Evolutionary conservation across 352 stramenopile genomes (phyloP).

Genomic region (Halophytophthora polymorphica): DNA sequence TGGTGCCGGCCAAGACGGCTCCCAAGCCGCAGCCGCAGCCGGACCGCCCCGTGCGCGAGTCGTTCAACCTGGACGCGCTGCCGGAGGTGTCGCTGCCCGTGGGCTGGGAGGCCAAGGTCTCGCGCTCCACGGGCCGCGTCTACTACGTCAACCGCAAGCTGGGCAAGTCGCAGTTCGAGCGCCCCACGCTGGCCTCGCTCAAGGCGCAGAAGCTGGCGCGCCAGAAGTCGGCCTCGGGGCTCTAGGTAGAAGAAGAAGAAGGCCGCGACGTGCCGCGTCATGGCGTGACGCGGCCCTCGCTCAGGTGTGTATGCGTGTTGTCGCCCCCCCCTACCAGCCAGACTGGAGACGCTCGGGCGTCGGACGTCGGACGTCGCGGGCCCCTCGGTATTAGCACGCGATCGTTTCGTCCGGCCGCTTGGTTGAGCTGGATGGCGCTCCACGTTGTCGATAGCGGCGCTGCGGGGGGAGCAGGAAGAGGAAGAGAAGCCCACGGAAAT

Average conservation of each 20-base stretch:
- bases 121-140: conserved; percentile 77
- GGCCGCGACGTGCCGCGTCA: background rate
- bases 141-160: conserved; percentile 90
- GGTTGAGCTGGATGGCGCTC: too few relatives aligned
- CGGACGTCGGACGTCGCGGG: conserved; percentile 6
- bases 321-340: background rate
- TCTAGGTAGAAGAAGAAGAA: conserved; percentile 31
- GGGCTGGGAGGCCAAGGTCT: conserved; percentile 87
- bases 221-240: conserved; percentile 45
- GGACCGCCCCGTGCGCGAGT: conserved; percentile 69
- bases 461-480: too few relatives aligned
- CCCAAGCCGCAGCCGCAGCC: conserved; percentile 36
- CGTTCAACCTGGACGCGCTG: conserved; percentile 82
- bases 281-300: conserved; percentile 3
- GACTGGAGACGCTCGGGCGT: conserved; percentile 14
- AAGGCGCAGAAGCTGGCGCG: conserved; percentile 82
- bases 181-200: conserved; percentile 77
- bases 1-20: conserved; percentile 24
- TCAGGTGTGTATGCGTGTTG: conserved; percentile 23
- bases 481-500: too few relatives aligned
- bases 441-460: too few relatives aligned
- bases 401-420: too few relatives aligned
- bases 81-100: conserved; percentile 77
- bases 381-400: background rate
- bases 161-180: conserved; percentile 84